Base-by-base conservation (phyloP, 1,284 basidiomycete species). In the Trametes sp. region DNA sequence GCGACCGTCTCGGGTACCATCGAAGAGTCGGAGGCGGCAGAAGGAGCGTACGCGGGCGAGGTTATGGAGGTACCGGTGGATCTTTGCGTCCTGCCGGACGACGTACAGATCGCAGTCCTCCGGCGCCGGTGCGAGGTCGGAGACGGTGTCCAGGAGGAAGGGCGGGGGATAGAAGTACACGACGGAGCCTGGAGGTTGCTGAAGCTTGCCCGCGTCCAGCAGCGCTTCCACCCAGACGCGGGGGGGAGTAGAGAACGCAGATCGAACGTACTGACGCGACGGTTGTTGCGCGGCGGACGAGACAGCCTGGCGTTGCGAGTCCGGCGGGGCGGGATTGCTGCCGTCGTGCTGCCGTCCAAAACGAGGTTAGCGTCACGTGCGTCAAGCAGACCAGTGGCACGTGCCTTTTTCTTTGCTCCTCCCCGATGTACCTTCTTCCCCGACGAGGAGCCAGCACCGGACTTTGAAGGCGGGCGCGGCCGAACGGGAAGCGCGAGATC, bases 121-220 rank as follows among this genome's bases (percentile, higher is more conserved):
- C 2, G 51, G 51, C 24, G 35, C 35, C 9, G 51, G 51, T 2
- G 51, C 31, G 11, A 26, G 21, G 4, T n/a, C 6, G 4, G 51
- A 42, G 2, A 53, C n/a, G 1, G 38, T 36, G 35, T 53, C 35
- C 14, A 53, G 33, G 4, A 53, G 21, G 35, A 53, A 53, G 5
- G 51, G 51, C 2, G 51, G 51, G 5, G 51, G 51, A 26, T 23
- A 53, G 51, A 53, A 53, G 21, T 53, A 53, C 6, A 38, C 19
- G 33, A 26, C 11, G 4, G 33, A 14, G 7, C 29, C 35, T 2
- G 51, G 51, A 6, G 48, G 48, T 33, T 31, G 48, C 10, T 11
- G 48, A 10, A 49, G 4, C 11, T 14, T n/a, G 4, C 44, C 44
- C 4, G 23, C 26, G 13, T 31, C 48, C 3, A 10, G 2, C 29